A percentile compares a stretch with the other conserved stretches of the same genome.
phyloP scores from a whole-genome alignment of 495 filamentous ascomycete genomes.

The Penicillium malachiteum region DNA sequence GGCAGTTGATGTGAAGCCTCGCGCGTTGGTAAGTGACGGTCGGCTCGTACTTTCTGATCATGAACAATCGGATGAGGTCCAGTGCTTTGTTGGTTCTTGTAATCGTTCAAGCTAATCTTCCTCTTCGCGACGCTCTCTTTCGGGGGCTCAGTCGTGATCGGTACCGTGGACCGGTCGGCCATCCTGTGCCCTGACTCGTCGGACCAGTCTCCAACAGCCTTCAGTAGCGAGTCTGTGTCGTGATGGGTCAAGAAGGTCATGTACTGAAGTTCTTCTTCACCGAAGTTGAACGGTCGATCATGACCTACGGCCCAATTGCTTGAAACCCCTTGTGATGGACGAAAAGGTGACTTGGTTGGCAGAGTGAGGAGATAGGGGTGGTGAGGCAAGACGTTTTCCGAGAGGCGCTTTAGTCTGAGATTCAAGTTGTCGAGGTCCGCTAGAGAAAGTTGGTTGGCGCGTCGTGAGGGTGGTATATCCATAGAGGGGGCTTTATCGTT shows the following conservation, averaged over 20 bases:
- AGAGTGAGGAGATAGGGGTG: slow-evolving; percentile 51
- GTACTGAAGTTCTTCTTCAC: slow-evolving; percentile 55
- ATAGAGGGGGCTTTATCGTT: slow-evolving; percentile 36
- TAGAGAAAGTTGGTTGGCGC: slow-evolving; percentile 15
- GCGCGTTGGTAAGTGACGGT: slow-evolving; percentile 11
- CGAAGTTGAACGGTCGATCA: slow-evolving; percentile 44
- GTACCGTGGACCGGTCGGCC: slow-evolving; percentile 36
- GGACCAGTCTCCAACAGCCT: slow-evolving; percentile 53
- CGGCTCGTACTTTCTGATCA: slow-evolving; percentile 19
- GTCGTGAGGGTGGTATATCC: slow-evolving; percentile 26
- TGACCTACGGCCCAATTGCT: slow-evolving; percentile 52
- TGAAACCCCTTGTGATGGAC: slow-evolving; percentile 29
- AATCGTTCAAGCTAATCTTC: slow-evolving; percentile 52
- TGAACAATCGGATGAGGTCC: slow-evolving; percentile 24
- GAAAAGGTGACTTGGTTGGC: slow-evolving; percentile 45
- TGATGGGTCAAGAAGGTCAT: slow-evolving; percentile 54
- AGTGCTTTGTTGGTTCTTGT: slow-evolving; percentile 45
- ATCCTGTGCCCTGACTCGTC: slow-evolving; percentile 50
- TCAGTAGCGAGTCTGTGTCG: slow-evolving; percentile 45
- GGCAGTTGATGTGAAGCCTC: slow-evolving; percentile 20
- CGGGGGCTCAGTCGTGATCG: slow-evolving; percentile 31
- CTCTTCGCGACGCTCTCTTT: slow-evolving; percentile 36
- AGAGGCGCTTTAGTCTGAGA: slow-evolving; percentile 41
- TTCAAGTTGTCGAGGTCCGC: slow-evolving; percentile 41
- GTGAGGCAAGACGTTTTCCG: slow-evolving; percentile 45